Conservation (phyloP, 1,139 yeast species). For the Suhomyces panamericanus region DNA sequence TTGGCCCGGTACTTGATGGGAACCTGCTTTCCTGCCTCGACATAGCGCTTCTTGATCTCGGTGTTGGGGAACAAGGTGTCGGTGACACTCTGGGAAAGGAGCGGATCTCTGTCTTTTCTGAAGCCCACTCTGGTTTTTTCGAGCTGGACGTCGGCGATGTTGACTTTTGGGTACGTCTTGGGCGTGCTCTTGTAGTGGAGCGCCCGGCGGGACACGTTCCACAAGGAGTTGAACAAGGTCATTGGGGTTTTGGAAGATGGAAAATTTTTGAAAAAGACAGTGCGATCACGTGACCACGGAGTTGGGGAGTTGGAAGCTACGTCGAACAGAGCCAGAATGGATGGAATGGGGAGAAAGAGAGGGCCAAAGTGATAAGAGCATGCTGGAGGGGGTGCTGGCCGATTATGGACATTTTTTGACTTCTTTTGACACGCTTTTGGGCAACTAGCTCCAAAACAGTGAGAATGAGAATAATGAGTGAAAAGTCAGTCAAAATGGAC, state of each 20-base stretch:
- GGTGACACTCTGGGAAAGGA: slow-evolving; percentile 42
- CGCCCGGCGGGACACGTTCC: slow-evolving; percentile 17
- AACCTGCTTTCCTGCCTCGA: slow-evolving; percentile 42
- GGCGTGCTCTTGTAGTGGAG: slow-evolving; percentile 37
- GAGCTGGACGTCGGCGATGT: slow-evolving; percentile 39
- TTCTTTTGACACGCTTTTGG: too few relatives aligned
- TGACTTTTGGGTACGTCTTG: slow-evolving; percentile 42
- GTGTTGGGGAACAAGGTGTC: slow-evolving; percentile 44
- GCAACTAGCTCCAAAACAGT: too few relatives aligned
- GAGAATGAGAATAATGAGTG: too few relatives aligned
- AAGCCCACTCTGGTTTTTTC: slow-evolving; percentile 42
- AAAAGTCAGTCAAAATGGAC: too few relatives aligned
- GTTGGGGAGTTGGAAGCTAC: too few relatives aligned
- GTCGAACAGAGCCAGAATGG: too few relatives aligned
- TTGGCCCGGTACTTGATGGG: slow-evolving; percentile 41
- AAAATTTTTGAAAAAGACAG: slow-evolving; percentile 4
- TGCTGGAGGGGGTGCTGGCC: too few relatives aligned
- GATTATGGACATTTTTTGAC: too few relatives aligned
- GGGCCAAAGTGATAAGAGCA: too few relatives aligned
- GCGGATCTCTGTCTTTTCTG: slow-evolving; percentile 41
- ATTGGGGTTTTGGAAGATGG: neutral
- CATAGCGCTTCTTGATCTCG: slow-evolving; percentile 37
- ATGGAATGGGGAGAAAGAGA: neutral
- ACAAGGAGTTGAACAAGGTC: slow-evolving; percentile 2
- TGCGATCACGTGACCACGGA: neutral